Base-by-base conservation (phyloP, 2,329 filamentous ascomycete genomes). In the Mycocentrospora acerina region DNA sequence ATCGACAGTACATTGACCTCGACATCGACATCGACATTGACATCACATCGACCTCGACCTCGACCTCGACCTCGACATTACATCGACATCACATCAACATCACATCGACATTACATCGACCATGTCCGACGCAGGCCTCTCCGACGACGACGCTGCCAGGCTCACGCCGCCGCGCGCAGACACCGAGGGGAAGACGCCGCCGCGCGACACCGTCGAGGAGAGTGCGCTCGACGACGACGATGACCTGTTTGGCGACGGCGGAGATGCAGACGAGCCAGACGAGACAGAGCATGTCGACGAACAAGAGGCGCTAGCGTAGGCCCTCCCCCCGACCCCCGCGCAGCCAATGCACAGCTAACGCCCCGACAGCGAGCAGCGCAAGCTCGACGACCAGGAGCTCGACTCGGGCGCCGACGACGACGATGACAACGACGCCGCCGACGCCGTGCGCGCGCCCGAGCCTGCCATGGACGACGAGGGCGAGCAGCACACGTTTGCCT, bases 381-480 rank as follows among this genome's bases (percentile, higher is more conserved):
- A 70, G 46, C 69, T 83, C 10, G 78, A 83, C 41, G 80, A 86
- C 51, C 79, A 81, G 42, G 81, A 84, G 57, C 67, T 81, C 49
- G 78, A 80, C 51, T 77, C 82, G 34, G 77, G 82, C 42, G 76
- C 82, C 59, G 82, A 82, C 52, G 78, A 80, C 53, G 77, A 75
- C 30, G 72, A 83, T n/a, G 77, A 82, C 41, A 76, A 82, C 59
- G 82, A 82, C 52, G 78, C 80, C 53, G 77, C 75, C 29, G 72
- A 83, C 13, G 77, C 78, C 56, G 85, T 90, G 55, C 79, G 82
- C 48, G 52, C 79, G 15, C 69, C 69, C 11, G 47, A 50, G 13
- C 41, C 71, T 9, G 69, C 72, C 19, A 71, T 74, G 25, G 67
- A 70, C 37, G 69, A 74, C 53, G 76, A 73, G 14, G 71, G 74